Evolutionary conservation across 768 basidiomycete species (phyloP).

Genomic region (Boletus rufocinnamomeus): DNA sequence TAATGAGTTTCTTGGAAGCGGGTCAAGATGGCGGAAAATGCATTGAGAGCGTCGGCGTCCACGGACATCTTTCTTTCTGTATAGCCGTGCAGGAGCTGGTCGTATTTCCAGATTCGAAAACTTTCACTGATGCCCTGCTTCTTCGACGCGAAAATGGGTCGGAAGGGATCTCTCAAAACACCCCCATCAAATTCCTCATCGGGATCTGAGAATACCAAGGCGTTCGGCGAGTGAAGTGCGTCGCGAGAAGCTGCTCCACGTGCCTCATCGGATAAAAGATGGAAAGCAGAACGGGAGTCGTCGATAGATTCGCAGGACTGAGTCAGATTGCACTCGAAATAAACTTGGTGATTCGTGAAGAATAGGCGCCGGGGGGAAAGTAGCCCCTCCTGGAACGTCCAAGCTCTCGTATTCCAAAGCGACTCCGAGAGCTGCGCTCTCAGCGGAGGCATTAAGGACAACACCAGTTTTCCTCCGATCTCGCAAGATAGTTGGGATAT

Average conservation of each 20-base stretch:
- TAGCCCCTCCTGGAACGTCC: constrained; percentile 2
- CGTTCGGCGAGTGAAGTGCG: background rate
- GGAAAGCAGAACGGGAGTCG: background rate
- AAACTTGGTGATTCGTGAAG: background rate
- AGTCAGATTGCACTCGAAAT: background rate
- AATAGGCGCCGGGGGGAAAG: background rate
- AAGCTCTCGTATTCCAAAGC: constrained; percentile 2
- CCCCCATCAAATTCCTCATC: background rate
- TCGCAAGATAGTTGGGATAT: background rate
- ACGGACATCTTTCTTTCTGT: background rate
- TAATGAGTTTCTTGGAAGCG: constrained; percentile 1
- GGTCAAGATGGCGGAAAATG: background rate
- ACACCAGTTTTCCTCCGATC: background rate
- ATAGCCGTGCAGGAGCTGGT: constrained; percentile 1
- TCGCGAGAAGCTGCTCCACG: background rate
- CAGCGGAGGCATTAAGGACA: background rate
- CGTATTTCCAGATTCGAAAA: constrained; percentile 1
- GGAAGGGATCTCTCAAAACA: constrained; percentile 1
- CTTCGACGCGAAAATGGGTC: constrained; percentile 2
- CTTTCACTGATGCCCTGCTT: background rate
- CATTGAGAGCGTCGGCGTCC: background rate
- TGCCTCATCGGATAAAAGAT: constrained; percentile 2
- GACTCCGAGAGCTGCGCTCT: background rate
- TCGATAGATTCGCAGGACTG: constrained; percentile 5
- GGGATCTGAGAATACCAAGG: background rate